Evolutionary conservation across 2,329 filamentous ascomycete genomes (phyloP).

Genomic region (Cladobotryum mycophilum): DNA sequence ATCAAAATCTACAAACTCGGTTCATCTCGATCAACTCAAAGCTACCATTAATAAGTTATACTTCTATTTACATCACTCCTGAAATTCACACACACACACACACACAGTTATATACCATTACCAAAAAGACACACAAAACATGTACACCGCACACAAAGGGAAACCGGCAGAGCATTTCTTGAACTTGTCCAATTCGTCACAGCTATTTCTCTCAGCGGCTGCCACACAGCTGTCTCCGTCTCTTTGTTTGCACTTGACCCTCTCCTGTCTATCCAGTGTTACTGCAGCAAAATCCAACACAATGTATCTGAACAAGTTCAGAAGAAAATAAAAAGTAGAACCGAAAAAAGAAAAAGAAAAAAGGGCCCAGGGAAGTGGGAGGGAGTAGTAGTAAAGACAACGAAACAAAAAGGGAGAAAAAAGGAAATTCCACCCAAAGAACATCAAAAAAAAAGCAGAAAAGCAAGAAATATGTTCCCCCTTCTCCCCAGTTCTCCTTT

Average conservation of each 20-base stretch:
- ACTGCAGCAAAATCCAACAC: slow-evolving; percentile 9
- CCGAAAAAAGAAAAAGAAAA: background rate
- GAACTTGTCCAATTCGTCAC: background rate
- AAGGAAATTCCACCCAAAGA: slow-evolving; percentile 1
- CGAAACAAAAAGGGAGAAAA: background rate
- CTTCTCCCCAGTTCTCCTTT: slow-evolving; percentile 2
- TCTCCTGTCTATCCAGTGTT: slow-evolving; percentile 11
- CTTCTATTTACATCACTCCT: no score
- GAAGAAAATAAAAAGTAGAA: background rate
- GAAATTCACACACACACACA: no score
- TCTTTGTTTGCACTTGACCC: slow-evolving; percentile 11
- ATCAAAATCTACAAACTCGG: no score
- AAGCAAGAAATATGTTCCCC: slow-evolving; percentile 5
- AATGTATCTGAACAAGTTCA: slow-evolving; percentile 6
- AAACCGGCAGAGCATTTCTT: no score
- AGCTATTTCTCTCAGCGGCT: background rate
- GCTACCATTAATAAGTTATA: no score
- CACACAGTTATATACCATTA: no score
- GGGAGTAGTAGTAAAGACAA: slow-evolving; percentile 1
- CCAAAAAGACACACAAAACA: no score
- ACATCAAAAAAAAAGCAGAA: background rate
- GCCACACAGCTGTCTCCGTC: slow-evolving; percentile 2
- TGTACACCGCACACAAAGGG: no score
- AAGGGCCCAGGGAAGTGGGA: slow-evolving; percentile 5
- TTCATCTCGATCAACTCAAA: no score